Percentiles rank a stretch among this genome's conserved stretches.
Evolutionary conservation across 176 grass and related monocot species (phyloP).

Genomic region (Rhynchospora breviuscula): DNA sequence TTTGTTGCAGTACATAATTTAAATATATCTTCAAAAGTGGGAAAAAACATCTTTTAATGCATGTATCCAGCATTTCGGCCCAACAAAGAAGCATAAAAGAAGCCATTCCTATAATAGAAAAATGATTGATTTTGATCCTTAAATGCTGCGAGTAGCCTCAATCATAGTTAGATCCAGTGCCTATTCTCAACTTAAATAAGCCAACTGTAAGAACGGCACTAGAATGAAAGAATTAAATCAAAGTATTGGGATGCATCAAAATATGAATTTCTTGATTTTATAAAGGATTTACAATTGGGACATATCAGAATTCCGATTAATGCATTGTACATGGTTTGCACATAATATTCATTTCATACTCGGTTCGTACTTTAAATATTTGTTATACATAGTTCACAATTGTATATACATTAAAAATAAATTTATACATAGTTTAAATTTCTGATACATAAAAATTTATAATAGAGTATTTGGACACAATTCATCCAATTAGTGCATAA

Average conservation of each 20-base stretch:
- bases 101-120: neutral
- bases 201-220: neutral
- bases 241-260: neutral
- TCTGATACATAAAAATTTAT: too few relatives aligned
- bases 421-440: too few relatives aligned
- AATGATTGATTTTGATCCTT: neutral
- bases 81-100: neutral
- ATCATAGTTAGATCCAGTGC: neutral
- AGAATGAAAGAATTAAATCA: neutral
- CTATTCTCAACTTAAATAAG: neutral
- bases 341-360: too few relatives aligned
- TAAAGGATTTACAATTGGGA: too few relatives aligned
- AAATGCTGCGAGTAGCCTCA: neutral
- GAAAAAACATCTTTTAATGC: neutral
- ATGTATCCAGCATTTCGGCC: neutral
- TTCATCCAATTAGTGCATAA: too few relatives aligned
- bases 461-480: too few relatives aligned
- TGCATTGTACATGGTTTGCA: too few relatives aligned
- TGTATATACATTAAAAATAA: too few relatives aligned
- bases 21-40: neutral
- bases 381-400: too few relatives aligned
- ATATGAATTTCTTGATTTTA: too few relatives aligned
- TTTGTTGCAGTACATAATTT: neutral
- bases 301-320: too few relatives aligned
- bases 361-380: too few relatives aligned